These are phyloP conservation scores for Noccaea bulbosa DNA, from an alignment of 345 rosid species.

Conservation along the genomic window DNA sequence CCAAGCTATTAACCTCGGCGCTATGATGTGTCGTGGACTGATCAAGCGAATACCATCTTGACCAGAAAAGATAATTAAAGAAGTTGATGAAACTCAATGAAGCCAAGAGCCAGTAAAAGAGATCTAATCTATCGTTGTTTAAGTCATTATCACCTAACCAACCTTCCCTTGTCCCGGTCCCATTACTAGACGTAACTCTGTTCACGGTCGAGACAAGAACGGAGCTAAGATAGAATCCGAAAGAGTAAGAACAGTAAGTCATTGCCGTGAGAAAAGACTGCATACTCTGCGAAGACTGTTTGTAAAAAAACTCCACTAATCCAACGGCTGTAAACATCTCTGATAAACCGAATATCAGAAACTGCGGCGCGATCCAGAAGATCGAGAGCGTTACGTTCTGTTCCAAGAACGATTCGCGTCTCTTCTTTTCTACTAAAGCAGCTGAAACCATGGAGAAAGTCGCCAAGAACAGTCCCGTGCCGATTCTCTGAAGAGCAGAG, in stretches of 20 bases:
- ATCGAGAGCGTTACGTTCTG: slow-evolving; percentile 46
- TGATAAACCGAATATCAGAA: slow-evolving; percentile 62
- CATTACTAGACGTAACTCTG: slow-evolving; percentile 47
- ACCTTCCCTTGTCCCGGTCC: slow-evolving; percentile 45
- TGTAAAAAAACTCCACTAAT: slow-evolving; percentile 72
- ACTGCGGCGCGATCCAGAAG: slow-evolving; percentile 77
- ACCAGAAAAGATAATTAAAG: slow-evolving; percentile 55
- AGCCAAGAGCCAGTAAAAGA: slow-evolving; percentile 76
- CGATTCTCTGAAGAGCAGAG: slow-evolving; percentile 61
- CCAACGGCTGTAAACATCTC: slow-evolving; percentile 80
- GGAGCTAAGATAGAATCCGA: slow-evolving; percentile 72
- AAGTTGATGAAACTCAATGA: slow-evolving; percentile 60
- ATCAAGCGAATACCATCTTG: slow-evolving; percentile 60
- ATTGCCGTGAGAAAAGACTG: slow-evolving; percentile 65
- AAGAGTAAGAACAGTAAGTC: slow-evolving; percentile 69
- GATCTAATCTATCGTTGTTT: slow-evolving; percentile 60
- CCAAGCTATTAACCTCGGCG: slow-evolving; percentile 47
- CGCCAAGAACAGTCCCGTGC: slow-evolving; percentile 57
- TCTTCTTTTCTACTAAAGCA: slow-evolving; percentile 55
- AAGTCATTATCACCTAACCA: slow-evolving; percentile 67
- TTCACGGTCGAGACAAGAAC: slow-evolving; percentile 64
- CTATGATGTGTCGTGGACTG: slow-evolving; percentile 50
- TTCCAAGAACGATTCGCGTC: slow-evolving; percentile 44
- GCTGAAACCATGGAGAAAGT: slow-evolving; percentile 74
- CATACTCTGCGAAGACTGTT: slow-evolving; percentile 66